Evolutionary conservation across 257 asterid genomes (phyloP).

Genomic region (Nemophila menziesii): DNA sequence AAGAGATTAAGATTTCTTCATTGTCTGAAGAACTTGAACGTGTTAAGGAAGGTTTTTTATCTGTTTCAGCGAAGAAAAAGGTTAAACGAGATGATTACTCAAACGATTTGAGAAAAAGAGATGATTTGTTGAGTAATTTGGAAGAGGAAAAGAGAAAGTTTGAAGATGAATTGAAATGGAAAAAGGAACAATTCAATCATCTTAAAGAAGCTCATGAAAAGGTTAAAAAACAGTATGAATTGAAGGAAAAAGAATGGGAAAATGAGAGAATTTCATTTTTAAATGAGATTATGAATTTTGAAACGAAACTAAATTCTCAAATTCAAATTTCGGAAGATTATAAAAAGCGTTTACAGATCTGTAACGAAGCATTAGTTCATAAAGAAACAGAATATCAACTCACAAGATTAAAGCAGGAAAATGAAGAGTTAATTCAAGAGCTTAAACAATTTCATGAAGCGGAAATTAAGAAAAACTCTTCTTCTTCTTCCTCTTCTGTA

Average conservation of each 20-base stretch:
- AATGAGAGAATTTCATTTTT: slow-evolving; percentile 48
- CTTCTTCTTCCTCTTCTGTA: slow-evolving; percentile 46
- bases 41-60: slow-evolving; percentile 26
- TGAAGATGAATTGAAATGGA: slow-evolving; percentile 78
- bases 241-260: slow-evolving; percentile 72
- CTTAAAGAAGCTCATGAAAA: slow-evolving; percentile 69
- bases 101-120: slow-evolving; percentile 41
- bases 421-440: slow-evolving; percentile 40
- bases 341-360: too few species aligned
- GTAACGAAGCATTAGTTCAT: too few species aligned
- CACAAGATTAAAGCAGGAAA: slow-evolving; percentile 62
- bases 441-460: slow-evolving; percentile 69
- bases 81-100: slow-evolving; percentile 18
- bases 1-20: slow-evolving; percentile 34
- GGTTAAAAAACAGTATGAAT: slow-evolving; percentile 34
- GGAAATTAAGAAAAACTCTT: too few species aligned
- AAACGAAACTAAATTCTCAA: slow-evolving; percentile 56
- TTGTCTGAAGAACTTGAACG: slow-evolving; percentile 50
- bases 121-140: slow-evolving; percentile 31
- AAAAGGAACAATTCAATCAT: slow-evolving; percentile 76
- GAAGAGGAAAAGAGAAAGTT: slow-evolving; percentile 53
- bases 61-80: slow-evolving; percentile 27
- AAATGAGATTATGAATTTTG: slow-evolving; percentile 45
- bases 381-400: slow-evolving; percentile 83
- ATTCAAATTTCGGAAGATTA: slow-evolving; percentile 50